Percentiles rank a stretch among this genome's conserved stretches.
phyloP scores from a whole-genome alignment of 2,329 filamentous ascomycete species.

The Botrytis deweyae region DNA sequence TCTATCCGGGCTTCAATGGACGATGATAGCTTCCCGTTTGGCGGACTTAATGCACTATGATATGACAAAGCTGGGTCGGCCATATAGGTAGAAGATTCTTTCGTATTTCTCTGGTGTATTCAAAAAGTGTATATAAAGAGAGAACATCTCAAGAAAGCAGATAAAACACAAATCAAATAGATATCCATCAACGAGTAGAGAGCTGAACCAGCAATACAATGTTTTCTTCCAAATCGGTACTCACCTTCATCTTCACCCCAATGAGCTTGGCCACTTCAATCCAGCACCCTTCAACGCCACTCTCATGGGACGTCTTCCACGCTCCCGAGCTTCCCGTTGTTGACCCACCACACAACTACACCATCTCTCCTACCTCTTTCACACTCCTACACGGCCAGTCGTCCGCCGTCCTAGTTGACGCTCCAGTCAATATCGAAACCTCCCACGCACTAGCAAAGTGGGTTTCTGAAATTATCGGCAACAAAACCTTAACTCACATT shows the following conservation, averaged over 20 bases:
- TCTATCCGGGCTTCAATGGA: background rate
- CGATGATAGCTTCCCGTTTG: too few relatives aligned
- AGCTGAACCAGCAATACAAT: background rate
- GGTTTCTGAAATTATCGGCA: conserved; percentile 39
- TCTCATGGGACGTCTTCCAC: conserved; percentile 6
- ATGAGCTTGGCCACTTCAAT: background rate
- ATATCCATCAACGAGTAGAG: background rate
- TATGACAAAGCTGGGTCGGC: background rate
- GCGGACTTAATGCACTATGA: background rate
- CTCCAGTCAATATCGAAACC: background rate
- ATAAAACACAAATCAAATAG: background rate
- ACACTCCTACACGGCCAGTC: conserved; percentile 3
- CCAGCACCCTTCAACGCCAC: background rate
- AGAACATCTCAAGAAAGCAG: too few relatives aligned
- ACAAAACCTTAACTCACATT: conserved; percentile 38
- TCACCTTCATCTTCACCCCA: background rate
- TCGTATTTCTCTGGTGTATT: background rate
- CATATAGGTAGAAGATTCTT: too few relatives aligned
- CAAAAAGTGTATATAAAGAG: background rate
- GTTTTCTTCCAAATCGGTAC: background rate
- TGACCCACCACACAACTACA: conserved; percentile 2
- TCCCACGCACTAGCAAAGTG: conserved; percentile 37
- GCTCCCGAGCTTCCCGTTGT: background rate
- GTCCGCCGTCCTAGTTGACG: conserved; percentile 5
- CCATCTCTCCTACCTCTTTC: background rate